Evolutionary conservation across 805 yeast genomes (phyloP).

Genomic region (Suhomyces tanzawaensis): DNA sequence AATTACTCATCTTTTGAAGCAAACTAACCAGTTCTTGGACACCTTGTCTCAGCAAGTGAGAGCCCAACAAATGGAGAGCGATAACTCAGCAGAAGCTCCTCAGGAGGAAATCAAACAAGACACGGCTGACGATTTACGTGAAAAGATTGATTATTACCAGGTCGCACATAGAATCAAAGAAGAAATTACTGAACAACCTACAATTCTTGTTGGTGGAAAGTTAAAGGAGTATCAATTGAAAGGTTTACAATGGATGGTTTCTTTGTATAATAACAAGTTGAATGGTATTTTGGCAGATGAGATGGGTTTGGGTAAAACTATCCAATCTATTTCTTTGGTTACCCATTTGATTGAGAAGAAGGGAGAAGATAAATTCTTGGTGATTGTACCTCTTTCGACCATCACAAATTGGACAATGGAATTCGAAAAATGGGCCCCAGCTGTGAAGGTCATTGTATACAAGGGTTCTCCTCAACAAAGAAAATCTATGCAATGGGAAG

Average conservation of each 20-base stretch:
- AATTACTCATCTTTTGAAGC: constrained; percentile 78
- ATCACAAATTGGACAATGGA: constrained; percentile 84
- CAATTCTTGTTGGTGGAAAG: constrained; percentile 70
- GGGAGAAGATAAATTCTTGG: constrained; percentile 68
- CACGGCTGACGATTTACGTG: constrained; percentile 52
- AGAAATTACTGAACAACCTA: constrained; percentile 62
- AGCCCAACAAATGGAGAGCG: constrained; percentile 63
- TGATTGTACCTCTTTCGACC: constrained; percentile 81
- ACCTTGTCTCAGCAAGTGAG: constrained; percentile 76
- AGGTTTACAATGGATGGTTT: constrained; percentile 68
- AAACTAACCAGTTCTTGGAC: constrained; percentile 75
- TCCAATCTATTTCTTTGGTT: constrained; percentile 74
- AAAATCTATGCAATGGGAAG: constrained; percentile 60
- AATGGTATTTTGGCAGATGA: constrained; percentile 68
- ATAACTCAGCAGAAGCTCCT: constrained; percentile 23
- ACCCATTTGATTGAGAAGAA: constrained; percentile 69
- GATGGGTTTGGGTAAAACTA: constrained; percentile 68
- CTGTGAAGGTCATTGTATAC: constrained; percentile 65
- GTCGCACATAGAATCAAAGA: constrained; percentile 79
- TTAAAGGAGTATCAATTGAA: constrained; percentile 73
- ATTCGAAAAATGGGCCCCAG: constrained; percentile 89
- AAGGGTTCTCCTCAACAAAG: constrained; percentile 78
- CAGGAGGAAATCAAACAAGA: constrained; percentile 35
- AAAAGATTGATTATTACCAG: constrained; percentile 73
- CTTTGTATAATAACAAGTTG: constrained; percentile 56